Evolutionary conservation across 371 early-diverging fungal genomes (phyloP).

Genomic region (Mucor piriformis): DNA sequence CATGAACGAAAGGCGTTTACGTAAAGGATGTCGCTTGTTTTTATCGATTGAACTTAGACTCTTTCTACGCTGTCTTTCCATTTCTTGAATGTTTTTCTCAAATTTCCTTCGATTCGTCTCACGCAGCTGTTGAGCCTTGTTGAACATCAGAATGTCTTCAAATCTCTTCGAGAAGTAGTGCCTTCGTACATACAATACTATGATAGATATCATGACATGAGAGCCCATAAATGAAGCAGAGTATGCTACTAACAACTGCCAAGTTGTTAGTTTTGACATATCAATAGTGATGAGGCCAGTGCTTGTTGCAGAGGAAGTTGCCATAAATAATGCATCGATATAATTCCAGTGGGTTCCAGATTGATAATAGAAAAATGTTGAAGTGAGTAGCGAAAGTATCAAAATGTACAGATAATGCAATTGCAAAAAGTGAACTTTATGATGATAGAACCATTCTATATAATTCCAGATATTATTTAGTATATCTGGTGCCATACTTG

Average conservation of each 20-base stretch:
- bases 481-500: neutral
- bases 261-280: conserved; percentile 33
- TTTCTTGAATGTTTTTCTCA: conserved; percentile 22
- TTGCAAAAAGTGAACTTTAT: conserved; percentile 44
- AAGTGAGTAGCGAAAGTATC: conserved; percentile 31
- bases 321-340: conserved; percentile 49
- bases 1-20: conserved; percentile 22
- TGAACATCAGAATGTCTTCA: conserved; percentile 45
- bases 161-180: conserved; percentile 54
- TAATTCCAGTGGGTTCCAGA: conserved; percentile 40
- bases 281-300: conserved; percentile 45
- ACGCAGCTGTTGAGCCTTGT: conserved; percentile 33
- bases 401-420: conserved; percentile 49
- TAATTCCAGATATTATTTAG: neutral
- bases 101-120: conserved; percentile 38
- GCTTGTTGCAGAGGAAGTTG: conserved; percentile 40
- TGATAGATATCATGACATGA: conserved; percentile 36
- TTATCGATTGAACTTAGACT: neutral
- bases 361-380: conserved; percentile 40
- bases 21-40: neutral
- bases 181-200: conserved; percentile 38
- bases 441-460: conserved; percentile 30
- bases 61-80: conserved; percentile 15
- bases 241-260: conserved; percentile 39
- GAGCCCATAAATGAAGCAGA: conserved; percentile 39